Evolutionary conservation across 1,139 yeast species (phyloP), one percentile per base, ranked within the genome.

Genomic region (Groenewaldozyma auringiensis): DNA sequence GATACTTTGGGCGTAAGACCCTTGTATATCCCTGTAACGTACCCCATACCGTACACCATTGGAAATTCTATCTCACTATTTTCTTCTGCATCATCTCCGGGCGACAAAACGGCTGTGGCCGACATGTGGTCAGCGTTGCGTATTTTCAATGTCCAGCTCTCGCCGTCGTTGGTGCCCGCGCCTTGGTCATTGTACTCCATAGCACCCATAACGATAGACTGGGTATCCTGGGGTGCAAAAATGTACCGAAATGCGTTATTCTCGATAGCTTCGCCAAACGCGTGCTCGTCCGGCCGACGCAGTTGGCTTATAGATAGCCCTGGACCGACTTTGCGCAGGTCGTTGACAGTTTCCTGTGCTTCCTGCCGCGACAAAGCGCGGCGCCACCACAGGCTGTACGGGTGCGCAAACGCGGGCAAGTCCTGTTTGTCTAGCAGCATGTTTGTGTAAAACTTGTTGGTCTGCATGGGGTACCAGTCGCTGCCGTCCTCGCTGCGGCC

Each of bases 381-480:
- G 4, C 20, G 21, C 60, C 68, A 79, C 79, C 83, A 83, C 40
- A 85, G 61, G 2, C 86, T 79, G 59, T 83, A 86, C 1, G 96
- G 95, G 57, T 81, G 86, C 1, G 92, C 76, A 82, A 85, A 85
- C 3, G 79, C 73, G 2, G 73, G 79, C 44, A 75, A 65, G 8
- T 74, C 73, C 60, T 83, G 92, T 25, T 67, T 65, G 1, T 71
- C 88, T 18, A 86, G 71, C 49, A 84, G 65, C 59, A 85, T 66
- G 61, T 86, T 86, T 6, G 83, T 81, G 61, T 82, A 85, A 61
- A 84, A 87, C 59, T 85, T 84, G 66, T 86, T 86, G 21, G 96
- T 86, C 51, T 78, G 77, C 41, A 78, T 71, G 4, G 94, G 85
- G 3, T 39, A 35, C 38, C 38, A 35, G 6, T 20, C 38, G 11